Conservation (phyloP, 805 yeast genomes). For the Hanseniaspora jakobsenii region DNA sequence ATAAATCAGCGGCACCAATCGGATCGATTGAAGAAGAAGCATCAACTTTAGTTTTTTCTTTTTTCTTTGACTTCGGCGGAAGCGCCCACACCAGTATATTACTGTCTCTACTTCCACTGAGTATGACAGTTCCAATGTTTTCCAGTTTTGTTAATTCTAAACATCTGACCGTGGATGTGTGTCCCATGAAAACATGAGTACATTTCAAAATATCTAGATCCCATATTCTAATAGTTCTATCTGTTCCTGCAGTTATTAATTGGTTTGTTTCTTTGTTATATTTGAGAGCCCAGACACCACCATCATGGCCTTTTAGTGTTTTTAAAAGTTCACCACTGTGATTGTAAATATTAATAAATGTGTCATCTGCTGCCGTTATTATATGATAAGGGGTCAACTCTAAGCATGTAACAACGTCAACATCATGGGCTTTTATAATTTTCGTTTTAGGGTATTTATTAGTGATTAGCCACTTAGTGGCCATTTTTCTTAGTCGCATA, state of each 20-base stretch:
- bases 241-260: constrained; percentile 87
- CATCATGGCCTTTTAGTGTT: constrained; percentile 76
- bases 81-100: constrained; percentile 74
- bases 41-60: too few species aligned
- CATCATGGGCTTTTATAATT: constrained; percentile 57
- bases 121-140: constrained; percentile 54
- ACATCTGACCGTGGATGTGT: constrained; percentile 85
- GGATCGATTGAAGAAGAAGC: too few species aligned
- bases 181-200: constrained; percentile 85
- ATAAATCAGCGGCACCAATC: too few species aligned
- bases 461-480: constrained; percentile 71
- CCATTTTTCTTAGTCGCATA: constrained; percentile 18
- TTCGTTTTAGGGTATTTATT: constrained; percentile 53
- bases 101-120: constrained; percentile 78
- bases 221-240: constrained; percentile 90
- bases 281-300: constrained; percentile 98
- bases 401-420: constrained; percentile 83
- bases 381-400: constrained; percentile 86
- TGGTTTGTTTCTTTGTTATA: constrained; percentile 57
- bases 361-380: constrained; percentile 86
- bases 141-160: constrained; percentile 66
- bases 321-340: constrained; percentile 51
- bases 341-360: constrained; percentile 66
- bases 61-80: constrained; percentile 47
- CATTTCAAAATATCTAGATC: constrained; percentile 72